phyloP scores from a whole-genome alignment of 371 early-diverging fungal species.

The Basidiobolus meristosporus region DNA sequence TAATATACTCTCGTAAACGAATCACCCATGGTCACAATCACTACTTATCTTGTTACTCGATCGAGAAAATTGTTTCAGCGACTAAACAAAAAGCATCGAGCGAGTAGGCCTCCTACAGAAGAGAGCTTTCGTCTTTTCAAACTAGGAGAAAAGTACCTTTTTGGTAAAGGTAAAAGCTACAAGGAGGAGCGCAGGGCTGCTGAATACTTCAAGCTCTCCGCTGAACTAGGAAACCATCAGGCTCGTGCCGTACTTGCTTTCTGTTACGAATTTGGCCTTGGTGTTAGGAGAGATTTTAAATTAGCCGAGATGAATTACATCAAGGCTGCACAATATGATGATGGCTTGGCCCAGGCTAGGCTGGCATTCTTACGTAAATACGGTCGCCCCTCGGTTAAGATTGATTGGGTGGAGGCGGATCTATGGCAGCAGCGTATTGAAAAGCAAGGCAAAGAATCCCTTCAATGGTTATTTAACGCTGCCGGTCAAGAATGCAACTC shows the following conservation, averaged over 20 bases:
- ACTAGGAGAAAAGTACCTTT: constrained; percentile 21
- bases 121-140: constrained; percentile 10
- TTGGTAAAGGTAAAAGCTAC: constrained; percentile 24
- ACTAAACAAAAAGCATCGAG: constrained; percentile 3
- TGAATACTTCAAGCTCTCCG: constrained; percentile 16
- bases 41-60: neutral
- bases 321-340: constrained; percentile 45
- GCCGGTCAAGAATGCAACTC: constrained; percentile 16
- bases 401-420: constrained; percentile 48
- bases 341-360: constrained; percentile 58
- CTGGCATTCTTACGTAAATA: constrained; percentile 57
- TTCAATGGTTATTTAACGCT: constrained; percentile 14
- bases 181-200: constrained; percentile 21
- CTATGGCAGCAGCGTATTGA: constrained; percentile 23
- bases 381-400: constrained; percentile 51
- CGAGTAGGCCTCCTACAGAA: too few relatives aligned
- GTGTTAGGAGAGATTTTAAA: constrained; percentile 24
- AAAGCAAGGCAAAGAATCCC: constrained; percentile 15
- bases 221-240: constrained; percentile 14
- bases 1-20: constrained; percentile 1
- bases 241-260: constrained; percentile 39
- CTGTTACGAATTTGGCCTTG: constrained; percentile 55
- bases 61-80: constrained; percentile 2
- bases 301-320: constrained; percentile 46
- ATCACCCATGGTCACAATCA: neutral